Evolutionary conservation across 768 basidiomycete species (phyloP).

Genomic region (Suillus subalutaceus): DNA sequence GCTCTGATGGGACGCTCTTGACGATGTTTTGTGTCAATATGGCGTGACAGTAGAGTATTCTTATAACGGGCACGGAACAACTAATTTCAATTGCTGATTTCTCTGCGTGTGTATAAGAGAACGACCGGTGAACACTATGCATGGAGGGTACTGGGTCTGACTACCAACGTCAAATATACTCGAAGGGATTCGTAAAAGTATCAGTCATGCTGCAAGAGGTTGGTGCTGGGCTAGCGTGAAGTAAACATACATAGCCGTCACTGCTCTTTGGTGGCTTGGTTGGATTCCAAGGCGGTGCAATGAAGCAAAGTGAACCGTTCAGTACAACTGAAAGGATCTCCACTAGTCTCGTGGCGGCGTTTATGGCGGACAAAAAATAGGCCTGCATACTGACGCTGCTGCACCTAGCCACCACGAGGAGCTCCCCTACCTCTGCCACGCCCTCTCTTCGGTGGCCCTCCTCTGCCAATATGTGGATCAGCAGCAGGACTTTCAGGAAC

Average conservation of each 20-base stretch:
- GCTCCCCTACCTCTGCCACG: slow-evolving; percentile 37
- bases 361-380: background rate
- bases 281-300: background rate
- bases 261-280: background rate
- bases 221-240: background rate
- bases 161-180: background rate
- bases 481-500: slow-evolving; percentile 15
- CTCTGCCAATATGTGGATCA: slow-evolving; percentile 22
- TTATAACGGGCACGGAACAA: slow-evolving; percentile 11
- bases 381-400: background rate
- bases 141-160: background rate
- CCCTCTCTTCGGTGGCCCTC: slow-evolving; percentile 26
- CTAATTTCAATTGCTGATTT: slow-evolving; percentile 12
- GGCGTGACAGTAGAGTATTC: slow-evolving; percentile 2
- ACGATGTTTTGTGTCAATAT: slow-evolving; percentile 14
- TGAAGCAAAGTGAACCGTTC: slow-evolving; percentile 3
- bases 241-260: background rate
- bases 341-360: background rate
- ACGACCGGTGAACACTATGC: background rate
- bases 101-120: background rate
- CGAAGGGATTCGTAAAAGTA: background rate
- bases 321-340: background rate
- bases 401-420: slow-evolving; percentile 29
- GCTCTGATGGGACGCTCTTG: slow-evolving; percentile 6
- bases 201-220: background rate